Conservation (phyloP, 2,329 filamentous ascomycete genomes). For the Dothistroma septosporum region DNA sequence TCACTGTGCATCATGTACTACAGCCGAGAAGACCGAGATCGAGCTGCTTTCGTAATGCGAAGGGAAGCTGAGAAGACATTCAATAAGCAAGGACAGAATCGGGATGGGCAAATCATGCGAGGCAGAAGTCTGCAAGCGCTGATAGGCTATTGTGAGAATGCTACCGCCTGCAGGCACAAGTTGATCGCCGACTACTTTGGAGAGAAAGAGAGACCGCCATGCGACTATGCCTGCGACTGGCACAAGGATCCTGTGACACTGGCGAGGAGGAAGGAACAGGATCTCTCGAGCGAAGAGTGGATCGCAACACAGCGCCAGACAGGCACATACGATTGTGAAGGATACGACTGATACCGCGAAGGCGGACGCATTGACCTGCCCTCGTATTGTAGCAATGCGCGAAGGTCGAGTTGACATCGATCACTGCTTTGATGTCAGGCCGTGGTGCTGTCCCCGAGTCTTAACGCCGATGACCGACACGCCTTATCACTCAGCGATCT, state of each 20-base stretch:
- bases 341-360: conserved; percentile 1
- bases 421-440: background rate
- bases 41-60: conserved; percentile 57
- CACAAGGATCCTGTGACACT: conserved; percentile 43
- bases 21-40: conserved; percentile 77
- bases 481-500: background rate
- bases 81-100: conserved; percentile 29
- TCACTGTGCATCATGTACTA: conserved; percentile 88
- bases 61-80: conserved; percentile 37
- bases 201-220: conserved; percentile 44
- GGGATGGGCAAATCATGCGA: conserved; percentile 40
- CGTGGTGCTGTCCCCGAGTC: background rate
- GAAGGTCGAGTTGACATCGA: background rate
- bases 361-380: background rate
- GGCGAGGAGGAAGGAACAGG: conserved; percentile 42
- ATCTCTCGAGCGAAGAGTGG: conserved; percentile 48
- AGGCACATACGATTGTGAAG: conserved; percentile 35
- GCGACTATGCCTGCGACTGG: conserved; percentile 49
- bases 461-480: background rate
- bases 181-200: conserved; percentile 75
- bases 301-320: conserved; percentile 45
- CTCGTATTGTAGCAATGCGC: background rate
- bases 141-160: conserved; percentile 77
- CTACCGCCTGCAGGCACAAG: conserved; percentile 67
- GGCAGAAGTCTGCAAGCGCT: conserved; percentile 52